Evolutionary conservation across 257 asterid species (phyloP), one percentile per base, ranked within the genome.

Genomic region (Verbascum thapsus): DNA sequence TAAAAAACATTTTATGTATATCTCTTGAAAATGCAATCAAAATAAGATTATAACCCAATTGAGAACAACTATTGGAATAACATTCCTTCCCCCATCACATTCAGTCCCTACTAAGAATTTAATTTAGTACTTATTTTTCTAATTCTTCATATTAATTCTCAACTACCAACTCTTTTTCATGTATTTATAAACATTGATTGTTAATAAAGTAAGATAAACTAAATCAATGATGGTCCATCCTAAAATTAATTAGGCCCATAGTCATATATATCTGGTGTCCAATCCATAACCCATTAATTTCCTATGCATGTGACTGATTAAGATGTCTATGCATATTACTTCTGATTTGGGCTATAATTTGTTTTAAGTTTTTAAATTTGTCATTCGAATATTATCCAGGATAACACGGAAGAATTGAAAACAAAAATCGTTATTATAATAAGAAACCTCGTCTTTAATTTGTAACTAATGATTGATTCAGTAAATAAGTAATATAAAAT

Each of bases 81-180:
- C 81, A 80, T 83, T 77, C 84, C 68, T 74, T 76, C 83, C 32
- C 69, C 61, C 19, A 51, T 83, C 90, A 41, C 76, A 70, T 61
- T 83, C 85, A 39, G 51, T 72, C 74, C 51, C 52, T 63, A 49
- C 66, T 69, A 42, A 12, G 23, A 75, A 55, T 74, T 82, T 40
- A 74, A 61, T 78, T n/a, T n/a, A n/a, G n/a, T n/a, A n/a, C n/a
- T n/a, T 53, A 12, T n/a, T 26, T 26, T 26, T 26, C 5, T 2
- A 2, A 26, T 1, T 5, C 5, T 26, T 26, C 5, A 30, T 44
- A 26, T 26, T 26, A 61, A 45, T 19, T 60, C 49, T 58, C 65
- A 63, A 47, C 45, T n/a, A 44, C 60, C 60, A 11, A 5, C 47
- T 67, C 74, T 47, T 40, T 68, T 63, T 74, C 79, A 68, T 68